Percentiles rank a stretch among this genome's conserved stretches.
These are phyloP conservation scores for Hanseniaspora lachancei DNA, from an alignment of 805 yeast genomes.

Conservation along the genomic window DNA sequence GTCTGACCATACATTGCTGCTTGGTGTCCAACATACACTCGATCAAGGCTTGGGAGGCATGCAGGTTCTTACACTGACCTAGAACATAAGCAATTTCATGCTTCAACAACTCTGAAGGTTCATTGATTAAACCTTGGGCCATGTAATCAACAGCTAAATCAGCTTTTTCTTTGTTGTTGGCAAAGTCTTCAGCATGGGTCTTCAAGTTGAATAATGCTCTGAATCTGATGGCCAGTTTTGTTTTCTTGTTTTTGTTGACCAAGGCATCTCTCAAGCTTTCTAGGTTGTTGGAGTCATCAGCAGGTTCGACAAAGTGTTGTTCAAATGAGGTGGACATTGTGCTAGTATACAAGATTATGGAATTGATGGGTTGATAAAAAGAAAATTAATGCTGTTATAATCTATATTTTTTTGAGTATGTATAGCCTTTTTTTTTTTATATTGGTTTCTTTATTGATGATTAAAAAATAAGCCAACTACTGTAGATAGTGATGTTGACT, in stretches of 20 bases:
- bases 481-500: too few species aligned
- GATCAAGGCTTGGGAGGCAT: slow-evolving; percentile 65
- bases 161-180: slow-evolving; percentile 40
- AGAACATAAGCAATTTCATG: slow-evolving; percentile 96
- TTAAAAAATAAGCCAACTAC: too few species aligned
- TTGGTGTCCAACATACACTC: slow-evolving; percentile 49
- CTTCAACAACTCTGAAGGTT: slow-evolving; percentile 69
- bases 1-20: slow-evolving; percentile 95
- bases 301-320: slow-evolving; percentile 26
- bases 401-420: too few species aligned
- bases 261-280: slow-evolving; percentile 64
- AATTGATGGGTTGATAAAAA: too few species aligned
- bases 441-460: too few species aligned
- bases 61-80: slow-evolving; percentile 82
- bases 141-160: slow-evolving; percentile 64
- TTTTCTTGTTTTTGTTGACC: slow-evolving; percentile 50
- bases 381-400: too few species aligned
- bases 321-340: slow-evolving; percentile 29
- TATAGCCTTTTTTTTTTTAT: too few species aligned
- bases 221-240: slow-evolving; percentile 72
- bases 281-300: slow-evolving; percentile 31
- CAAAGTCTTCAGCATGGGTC: slow-evolving; percentile 66
- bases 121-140: slow-evolving; percentile 67
- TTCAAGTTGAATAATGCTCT: slow-evolving; percentile 89
- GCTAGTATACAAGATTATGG: too few species aligned